Conservation (phyloP, 768 basidiomycete species). For the Boletus subcaerulescens region DNA sequence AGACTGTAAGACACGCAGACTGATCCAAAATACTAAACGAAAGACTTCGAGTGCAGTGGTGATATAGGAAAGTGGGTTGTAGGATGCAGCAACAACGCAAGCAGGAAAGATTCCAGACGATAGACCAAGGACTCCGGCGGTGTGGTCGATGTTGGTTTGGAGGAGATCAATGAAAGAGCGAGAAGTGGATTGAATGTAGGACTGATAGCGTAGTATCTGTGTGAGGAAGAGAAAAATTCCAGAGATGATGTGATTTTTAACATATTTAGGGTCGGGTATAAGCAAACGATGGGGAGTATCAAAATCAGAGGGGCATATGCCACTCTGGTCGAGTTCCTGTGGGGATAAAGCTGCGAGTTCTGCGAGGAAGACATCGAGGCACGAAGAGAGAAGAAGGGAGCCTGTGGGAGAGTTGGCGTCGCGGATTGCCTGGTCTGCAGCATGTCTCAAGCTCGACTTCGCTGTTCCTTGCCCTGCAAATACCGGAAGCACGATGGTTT, state of each 20-base stretch:
- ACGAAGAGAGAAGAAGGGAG: constrained; percentile 47
- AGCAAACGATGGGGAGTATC: constrained; percentile 39
- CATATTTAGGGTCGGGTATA: constrained; percentile 33
- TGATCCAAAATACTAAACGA: constrained; percentile 52
- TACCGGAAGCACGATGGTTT: constrained; percentile 39
- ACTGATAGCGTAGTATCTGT: constrained; percentile 53
- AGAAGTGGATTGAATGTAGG: constrained; percentile 33
- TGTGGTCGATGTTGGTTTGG: constrained; percentile 33
- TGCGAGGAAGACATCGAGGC: constrained; percentile 45
- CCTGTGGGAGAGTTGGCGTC: constrained; percentile 44
- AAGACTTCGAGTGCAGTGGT: constrained; percentile 44
- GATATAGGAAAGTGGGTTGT: constrained; percentile 40
- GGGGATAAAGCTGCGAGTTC: constrained; percentile 49
- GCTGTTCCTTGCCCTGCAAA: constrained; percentile 58
- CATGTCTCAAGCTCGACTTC: constrained; percentile 29
- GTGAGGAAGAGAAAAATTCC: constrained; percentile 47
- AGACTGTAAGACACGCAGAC: constrained; percentile 39
- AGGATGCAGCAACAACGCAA: constrained; percentile 47
- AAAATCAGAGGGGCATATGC: constrained; percentile 48
- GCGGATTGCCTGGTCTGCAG: constrained; percentile 37
- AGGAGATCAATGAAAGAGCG: constrained; percentile 30
- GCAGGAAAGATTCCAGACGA: constrained; percentile 59
- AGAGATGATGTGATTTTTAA: constrained; percentile 48
- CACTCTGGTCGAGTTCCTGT: constrained; percentile 31
- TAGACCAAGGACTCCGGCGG: constrained; percentile 45